Percentiles rank a stretch among this genome's conserved stretches.
Conservation (phyloP, 1,284 basidiomycete genomes). For the Ustilago loliicola region DNA sequence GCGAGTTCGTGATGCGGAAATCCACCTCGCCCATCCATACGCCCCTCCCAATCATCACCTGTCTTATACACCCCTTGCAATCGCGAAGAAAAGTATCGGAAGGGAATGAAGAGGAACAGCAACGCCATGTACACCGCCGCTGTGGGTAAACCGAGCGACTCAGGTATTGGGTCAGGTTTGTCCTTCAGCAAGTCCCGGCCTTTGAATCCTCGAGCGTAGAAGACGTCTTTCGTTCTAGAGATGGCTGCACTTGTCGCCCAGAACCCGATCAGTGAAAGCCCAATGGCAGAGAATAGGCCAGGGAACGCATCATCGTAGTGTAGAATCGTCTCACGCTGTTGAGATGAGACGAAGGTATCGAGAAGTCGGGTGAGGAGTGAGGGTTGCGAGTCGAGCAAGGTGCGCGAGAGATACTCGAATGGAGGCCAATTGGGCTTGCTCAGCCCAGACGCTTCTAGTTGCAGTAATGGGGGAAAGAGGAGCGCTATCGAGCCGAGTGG, state of each 20-base stretch:
- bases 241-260: slow-evolving; percentile 47
- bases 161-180: slow-evolving; percentile 77
- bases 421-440: slow-evolving; percentile 29
- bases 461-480: slow-evolving; percentile 32
- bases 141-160: slow-evolving; percentile 90
- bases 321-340: slow-evolving; percentile 14
- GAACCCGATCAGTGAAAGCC: slow-evolving; percentile 49
- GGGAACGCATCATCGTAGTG: slow-evolving; percentile 54
- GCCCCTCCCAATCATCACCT: slow-evolving; percentile 52
- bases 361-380: slow-evolving; percentile 17
- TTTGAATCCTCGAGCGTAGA: slow-evolving; percentile 58
- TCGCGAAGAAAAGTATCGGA: slow-evolving; percentile 62
- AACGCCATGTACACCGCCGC: slow-evolving; percentile 88
- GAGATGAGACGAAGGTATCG: not conserved
- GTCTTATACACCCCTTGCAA: slow-evolving; percentile 25
- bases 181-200: slow-evolving; percentile 66
- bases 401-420: slow-evolving; percentile 22
- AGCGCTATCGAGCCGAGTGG: slow-evolving; percentile 23
- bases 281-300: slow-evolving; percentile 45
- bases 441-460: slow-evolving; percentile 22
- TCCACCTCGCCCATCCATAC: slow-evolving; percentile 72
- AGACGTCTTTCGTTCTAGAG: slow-evolving; percentile 49
- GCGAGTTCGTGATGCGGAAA: slow-evolving; percentile 93
- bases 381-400: slow-evolving; percentile 19
- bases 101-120: slow-evolving; percentile 73